Evolutionary conservation across 2,329 filamentous ascomycete species (phyloP), one percentile per base, ranked within the genome.

Genomic region (Scedosporium dehoogii): DNA sequence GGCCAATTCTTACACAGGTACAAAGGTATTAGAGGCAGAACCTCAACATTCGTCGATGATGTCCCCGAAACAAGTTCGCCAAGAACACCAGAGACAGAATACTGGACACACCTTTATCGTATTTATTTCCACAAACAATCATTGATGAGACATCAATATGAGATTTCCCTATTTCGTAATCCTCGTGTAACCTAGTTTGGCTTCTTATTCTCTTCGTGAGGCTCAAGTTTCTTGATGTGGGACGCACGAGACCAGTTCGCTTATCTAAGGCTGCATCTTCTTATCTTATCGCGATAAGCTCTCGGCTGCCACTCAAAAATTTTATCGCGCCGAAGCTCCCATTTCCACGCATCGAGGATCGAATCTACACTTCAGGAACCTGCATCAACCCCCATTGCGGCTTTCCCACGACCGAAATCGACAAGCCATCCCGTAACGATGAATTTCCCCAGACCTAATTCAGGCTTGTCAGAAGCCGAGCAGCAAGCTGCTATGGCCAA

Each of bases 401-500:
- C 44, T 51, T 46, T 38, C 12, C 46, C 14, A 21, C 29, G 23
- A 48, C 18, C n/a, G 16, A 58, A 51, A 60, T 60, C 41, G 42
- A 58, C 55, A 42, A 33, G 27, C 55, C 21, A 58, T 14, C 12
- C 44, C 29, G 29, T 23, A 58, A 60, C 16, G 16, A 64, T 62
- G 60, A 62, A 58, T 16, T 62, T 62, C 41, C 60, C 53, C 9
- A 18, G 60, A 25, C 53, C 23, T 27, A 41, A 16, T 14, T 29
- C 53, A 46, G 59, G 59, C 27, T 18, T 61, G 18, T 56, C 59
- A 3, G 46, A 41, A 21, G 48, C 46, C n/a, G 65, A 66, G 42
- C 65, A 66, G 38, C 63, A 64, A 41, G 63, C 64, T 61, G 62
- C 63, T n/a, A 66, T 66, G 63, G 62, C 63, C 23, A 65, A 66